These are phyloP conservation scores for Xylaria sp. DNA, from an alignment of 2,329 filamentous ascomycete genomes.

Conservation along the genomic window DNA sequence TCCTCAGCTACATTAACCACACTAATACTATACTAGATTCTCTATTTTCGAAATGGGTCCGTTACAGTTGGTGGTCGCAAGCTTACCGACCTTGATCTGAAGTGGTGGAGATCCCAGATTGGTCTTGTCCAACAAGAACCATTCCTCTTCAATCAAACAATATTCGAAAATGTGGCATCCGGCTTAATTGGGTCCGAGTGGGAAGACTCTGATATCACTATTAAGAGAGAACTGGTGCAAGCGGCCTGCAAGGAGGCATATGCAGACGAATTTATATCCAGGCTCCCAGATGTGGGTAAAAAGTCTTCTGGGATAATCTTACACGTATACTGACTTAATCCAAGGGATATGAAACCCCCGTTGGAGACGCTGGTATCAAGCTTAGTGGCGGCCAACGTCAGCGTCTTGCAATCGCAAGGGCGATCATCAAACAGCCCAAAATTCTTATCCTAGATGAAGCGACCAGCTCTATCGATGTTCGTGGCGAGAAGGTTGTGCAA, in stretches of 20 bases:
- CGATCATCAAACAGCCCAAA: conserved; percentile 66
- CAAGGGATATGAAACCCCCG: conserved; percentile 62
- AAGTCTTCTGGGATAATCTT: neutral
- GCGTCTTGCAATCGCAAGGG: conserved; percentile 68
- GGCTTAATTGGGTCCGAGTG: conserved; percentile 61
- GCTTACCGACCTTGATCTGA: conserved; percentile 64
- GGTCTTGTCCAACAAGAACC: conserved; percentile 72
- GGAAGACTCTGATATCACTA: conserved; percentile 54
- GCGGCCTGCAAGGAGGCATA: conserved; percentile 63
- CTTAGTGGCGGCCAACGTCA: conserved; percentile 73
- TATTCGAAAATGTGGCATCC: conserved; percentile 66
- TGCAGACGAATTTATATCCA: conserved; percentile 62
- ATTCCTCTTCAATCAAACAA: conserved; percentile 69
- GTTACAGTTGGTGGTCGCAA: conserved; percentile 60
- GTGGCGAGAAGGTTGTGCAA: conserved; percentile 58
- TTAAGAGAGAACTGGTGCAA: conserved; percentile 54
- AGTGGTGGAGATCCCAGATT: conserved; percentile 67
- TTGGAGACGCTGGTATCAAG: conserved; percentile 69
- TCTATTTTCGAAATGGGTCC: conserved; percentile 50
- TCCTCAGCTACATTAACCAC: neutral
- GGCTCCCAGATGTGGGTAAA: conserved; percentile 50
- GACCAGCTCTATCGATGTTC: conserved; percentile 60
- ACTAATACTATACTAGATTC: conserved; percentile 27
- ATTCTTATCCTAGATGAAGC: conserved; percentile 62
- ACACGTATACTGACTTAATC: neutral